Conservation (phyloP, 805 yeast genomes). For the Saturnispora zaruensis region DNA sequence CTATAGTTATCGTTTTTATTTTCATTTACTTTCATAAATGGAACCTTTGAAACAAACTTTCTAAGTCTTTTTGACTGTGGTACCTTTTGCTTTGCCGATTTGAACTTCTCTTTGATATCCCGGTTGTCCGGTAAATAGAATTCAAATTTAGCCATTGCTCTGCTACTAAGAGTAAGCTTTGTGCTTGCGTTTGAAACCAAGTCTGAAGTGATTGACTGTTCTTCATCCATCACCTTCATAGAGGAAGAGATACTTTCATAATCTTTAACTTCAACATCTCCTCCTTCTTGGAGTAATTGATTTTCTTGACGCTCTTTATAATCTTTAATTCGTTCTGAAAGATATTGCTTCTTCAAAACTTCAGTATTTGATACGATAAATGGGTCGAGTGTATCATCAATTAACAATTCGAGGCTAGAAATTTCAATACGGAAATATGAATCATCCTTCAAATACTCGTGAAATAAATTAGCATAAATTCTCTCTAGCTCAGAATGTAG, state of each 20-base stretch:
- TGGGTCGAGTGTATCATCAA: slow-evolving; percentile 36
- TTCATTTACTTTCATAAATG: slow-evolving; percentile 47
- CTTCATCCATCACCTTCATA: neutral
- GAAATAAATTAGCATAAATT: slow-evolving; percentile 62
- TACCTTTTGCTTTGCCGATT: slow-evolving; percentile 8
- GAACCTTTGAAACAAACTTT: slow-evolving; percentile 23
- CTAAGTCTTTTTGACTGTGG: slow-evolving; percentile 18
- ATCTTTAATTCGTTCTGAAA: slow-evolving; percentile 23
- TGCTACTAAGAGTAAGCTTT: neutral
- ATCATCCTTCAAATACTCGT: slow-evolving; percentile 56
- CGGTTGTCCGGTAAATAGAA: slow-evolving; percentile 13
- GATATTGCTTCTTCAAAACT: slow-evolving; percentile 29
- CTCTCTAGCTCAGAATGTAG: slow-evolving; percentile 53
- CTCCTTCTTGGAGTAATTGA: slow-evolving; percentile 7
- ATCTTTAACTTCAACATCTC: slow-evolving; percentile 1
- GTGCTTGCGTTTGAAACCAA: neutral
- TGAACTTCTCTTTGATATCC: slow-evolving; percentile 12
- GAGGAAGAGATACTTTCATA: neutral
- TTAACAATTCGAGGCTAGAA: slow-evolving; percentile 50
- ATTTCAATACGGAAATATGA: slow-evolving; percentile 66
- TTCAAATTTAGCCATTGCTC: slow-evolving; percentile 7
- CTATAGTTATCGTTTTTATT: slow-evolving; percentile 18
- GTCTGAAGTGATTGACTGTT: slow-evolving; percentile 1
- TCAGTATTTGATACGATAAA: slow-evolving; percentile 36
- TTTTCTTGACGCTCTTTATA: slow-evolving; percentile 18